Percentiles rank a stretch among this genome's conserved stretches.
Evolutionary conservation across 345 rosid genomes (phyloP).

Genomic region (Draba incana): DNA sequence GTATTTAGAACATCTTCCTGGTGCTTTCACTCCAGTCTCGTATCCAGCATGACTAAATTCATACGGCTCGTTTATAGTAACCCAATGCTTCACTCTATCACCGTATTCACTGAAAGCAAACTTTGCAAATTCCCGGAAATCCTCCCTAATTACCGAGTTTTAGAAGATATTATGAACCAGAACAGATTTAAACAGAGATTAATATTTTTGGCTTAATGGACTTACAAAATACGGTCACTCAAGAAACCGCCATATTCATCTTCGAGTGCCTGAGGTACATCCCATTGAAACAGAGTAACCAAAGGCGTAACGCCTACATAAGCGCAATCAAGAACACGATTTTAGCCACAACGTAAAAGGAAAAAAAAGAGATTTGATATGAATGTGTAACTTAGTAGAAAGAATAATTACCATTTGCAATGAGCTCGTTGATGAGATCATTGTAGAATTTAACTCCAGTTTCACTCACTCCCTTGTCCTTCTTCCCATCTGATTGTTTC

Average conservation of each 20-base stretch:
- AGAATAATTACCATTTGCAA: constrained; percentile 43
- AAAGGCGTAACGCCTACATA: constrained; percentile 41
- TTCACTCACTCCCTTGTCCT: constrained; percentile 50
- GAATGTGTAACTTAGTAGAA: background rate
- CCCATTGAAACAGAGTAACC: constrained; percentile 47
- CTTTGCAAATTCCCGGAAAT: constrained; percentile 39
- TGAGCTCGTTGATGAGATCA: constrained; percentile 55
- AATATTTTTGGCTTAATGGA: background rate
- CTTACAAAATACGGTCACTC: constrained; percentile 40
- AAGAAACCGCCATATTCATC: constrained; percentile 45
- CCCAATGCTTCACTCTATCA: constrained; percentile 63
- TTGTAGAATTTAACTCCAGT: constrained; percentile 56
- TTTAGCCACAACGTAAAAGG: background rate
- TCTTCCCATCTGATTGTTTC: constrained; percentile 49
- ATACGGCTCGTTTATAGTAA: constrained; percentile 56
- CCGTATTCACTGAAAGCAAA: constrained; percentile 46
- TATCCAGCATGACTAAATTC: constrained; percentile 42
- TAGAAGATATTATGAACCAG: background rate
- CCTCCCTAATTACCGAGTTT: constrained; percentile 30
- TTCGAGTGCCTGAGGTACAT: constrained; percentile 43
- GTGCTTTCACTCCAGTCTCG: constrained; percentile 43
- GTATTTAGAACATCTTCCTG: constrained; percentile 47
- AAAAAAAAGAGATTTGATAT: background rate
- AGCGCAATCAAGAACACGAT: constrained; percentile 1
- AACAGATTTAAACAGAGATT: background rate